These are phyloP conservation scores for Claviceps purpurea DNA, from an alignment of 2,329 filamentous ascomycete species.

Conservation along the genomic window DNA sequence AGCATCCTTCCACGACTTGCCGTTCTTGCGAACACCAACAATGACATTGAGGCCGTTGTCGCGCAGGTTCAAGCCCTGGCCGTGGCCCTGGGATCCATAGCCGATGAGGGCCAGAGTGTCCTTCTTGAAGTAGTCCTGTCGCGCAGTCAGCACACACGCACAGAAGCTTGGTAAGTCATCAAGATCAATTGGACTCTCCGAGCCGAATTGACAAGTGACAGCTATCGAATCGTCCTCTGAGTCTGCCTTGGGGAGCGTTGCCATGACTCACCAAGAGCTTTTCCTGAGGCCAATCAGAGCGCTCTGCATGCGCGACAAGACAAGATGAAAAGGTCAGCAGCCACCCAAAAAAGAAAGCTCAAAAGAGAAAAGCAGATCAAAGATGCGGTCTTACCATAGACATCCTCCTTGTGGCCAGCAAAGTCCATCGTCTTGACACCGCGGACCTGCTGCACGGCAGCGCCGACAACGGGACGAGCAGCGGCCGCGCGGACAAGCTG, in stretches of 20 bases:
- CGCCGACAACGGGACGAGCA: constrained; percentile 35
- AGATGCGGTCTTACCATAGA: constrained; percentile 55
- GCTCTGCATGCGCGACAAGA: constrained; percentile 45
- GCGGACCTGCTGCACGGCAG: constrained; percentile 58
- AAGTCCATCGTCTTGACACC: constrained; percentile 99
- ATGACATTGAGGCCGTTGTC: constrained; percentile 99
- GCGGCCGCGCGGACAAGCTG: constrained; percentile 37
- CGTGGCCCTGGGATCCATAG: constrained; percentile 96
- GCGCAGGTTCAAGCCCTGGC: constrained; percentile 97
- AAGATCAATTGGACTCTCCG: background rate
- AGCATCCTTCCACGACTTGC: constrained; percentile 96
- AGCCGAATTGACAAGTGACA: background rate
- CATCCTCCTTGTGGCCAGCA: constrained; percentile 84
- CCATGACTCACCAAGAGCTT: constrained; percentile 73
- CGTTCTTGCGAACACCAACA: constrained; percentile 95
- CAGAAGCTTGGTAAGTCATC: background rate
- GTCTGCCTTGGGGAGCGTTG: background rate
- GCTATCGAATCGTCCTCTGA: background rate
- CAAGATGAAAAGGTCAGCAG: constrained; percentile 5
- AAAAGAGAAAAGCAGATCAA: background rate
- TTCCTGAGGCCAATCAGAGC: constrained; percentile 95
- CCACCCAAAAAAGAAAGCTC: constrained; percentile 2
- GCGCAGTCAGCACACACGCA: background rate
- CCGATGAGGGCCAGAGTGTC: constrained; percentile 98
- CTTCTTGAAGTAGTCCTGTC: constrained; percentile 97